Evolutionary conservation across 371 early-diverging fungal genomes (phyloP).

Genomic region (Zychaea mexicana): DNA sequence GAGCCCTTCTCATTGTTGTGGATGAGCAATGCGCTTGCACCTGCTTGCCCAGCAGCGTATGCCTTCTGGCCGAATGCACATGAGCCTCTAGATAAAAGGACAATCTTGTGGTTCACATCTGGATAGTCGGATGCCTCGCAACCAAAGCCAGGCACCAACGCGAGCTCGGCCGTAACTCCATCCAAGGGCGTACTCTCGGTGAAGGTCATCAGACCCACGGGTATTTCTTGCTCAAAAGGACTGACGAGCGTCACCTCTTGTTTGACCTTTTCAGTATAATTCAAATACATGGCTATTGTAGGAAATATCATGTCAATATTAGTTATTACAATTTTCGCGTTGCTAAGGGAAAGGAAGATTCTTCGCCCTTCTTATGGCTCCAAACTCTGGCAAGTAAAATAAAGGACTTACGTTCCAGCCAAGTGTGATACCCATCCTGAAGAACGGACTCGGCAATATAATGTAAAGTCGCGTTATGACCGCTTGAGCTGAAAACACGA

Average conservation of each 20-base stretch:
- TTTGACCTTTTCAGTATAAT: conserved; percentile 17
- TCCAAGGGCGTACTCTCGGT: conserved; percentile 16
- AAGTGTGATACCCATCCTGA: conserved; percentile 11
- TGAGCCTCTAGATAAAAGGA: conserved; percentile 52
- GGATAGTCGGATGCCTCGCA: conserved; percentile 18
- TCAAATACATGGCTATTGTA: conserved; percentile 13
- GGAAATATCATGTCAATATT: background rate
- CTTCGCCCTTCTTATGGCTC: too few relatives aligned
- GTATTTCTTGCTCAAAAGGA: background rate
- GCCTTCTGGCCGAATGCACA: conserved; percentile 60
- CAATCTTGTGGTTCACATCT: conserved; percentile 38
- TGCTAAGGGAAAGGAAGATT: too few relatives aligned
- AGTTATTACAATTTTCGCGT: background rate
- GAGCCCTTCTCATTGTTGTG: conserved; percentile 33
- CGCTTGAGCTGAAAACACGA: conserved; percentile 14
- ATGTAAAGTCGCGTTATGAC: conserved; percentile 13
- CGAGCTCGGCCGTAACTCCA: conserved; percentile 6
- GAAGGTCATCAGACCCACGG: conserved; percentile 14
- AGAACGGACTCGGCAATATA: conserved; percentile 12
- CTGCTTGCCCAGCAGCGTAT: conserved; percentile 34
- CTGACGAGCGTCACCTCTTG: conserved; percentile 4
- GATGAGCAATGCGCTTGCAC: conserved; percentile 53
- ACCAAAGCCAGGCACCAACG: conserved; percentile 6
- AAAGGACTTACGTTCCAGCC: conserved; percentile 13
- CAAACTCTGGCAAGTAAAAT: too few relatives aligned